Base-by-base conservation (phyloP, 2,329 filamentous ascomycete genomes). In the Hymenoscyphus scutula region DNA sequence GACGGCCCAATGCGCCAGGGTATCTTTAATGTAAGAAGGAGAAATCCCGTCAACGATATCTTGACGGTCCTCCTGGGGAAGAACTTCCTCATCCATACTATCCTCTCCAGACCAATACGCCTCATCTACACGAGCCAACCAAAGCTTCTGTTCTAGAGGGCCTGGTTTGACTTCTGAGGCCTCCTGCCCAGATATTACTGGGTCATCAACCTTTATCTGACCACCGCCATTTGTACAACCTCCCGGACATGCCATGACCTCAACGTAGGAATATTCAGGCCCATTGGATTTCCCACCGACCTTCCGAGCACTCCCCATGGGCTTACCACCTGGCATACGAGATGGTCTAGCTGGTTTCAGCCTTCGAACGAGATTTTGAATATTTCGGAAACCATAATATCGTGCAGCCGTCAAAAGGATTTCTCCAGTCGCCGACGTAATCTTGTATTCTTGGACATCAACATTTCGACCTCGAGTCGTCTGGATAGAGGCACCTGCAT, bases 241-340 rank as follows among this genome's bases (percentile, higher is more conserved):
- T n/a, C 95, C 95, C 0, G 95, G 95, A 76, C 95, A 99, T 15
- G 95, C 95, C 95, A 99, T 99, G 63, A 99, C 95, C 77, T 99
- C 95, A 30, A 98, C 90, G 76, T 96, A 98, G n/a, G 89, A 84
- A 74, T 93, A 93, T 38, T 97, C 91, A 6, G 84, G 76, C 5
- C 78, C 76, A 19, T 76, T 74, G 19, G 75, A 59, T 69, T 83
- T 84, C 6, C 78, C 84, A 17, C 75, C 78, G 5, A 79, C 80
- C 65, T 80, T 83, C 62, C 83, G 82, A 53, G 79, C 83, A 59
- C 80, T 82, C 1, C 82, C 84, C 54, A 84, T 81, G 0, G 83
- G 81, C 65, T 82, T 88, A 1, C 87, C 90, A 1, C 92, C 92
- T 1, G 92, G 91, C 79, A 97, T 88, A 62, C 90, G 86, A 53